Conservation (phyloP, 139 green algal genomes). For the Picochlorum costavermella region DNA sequence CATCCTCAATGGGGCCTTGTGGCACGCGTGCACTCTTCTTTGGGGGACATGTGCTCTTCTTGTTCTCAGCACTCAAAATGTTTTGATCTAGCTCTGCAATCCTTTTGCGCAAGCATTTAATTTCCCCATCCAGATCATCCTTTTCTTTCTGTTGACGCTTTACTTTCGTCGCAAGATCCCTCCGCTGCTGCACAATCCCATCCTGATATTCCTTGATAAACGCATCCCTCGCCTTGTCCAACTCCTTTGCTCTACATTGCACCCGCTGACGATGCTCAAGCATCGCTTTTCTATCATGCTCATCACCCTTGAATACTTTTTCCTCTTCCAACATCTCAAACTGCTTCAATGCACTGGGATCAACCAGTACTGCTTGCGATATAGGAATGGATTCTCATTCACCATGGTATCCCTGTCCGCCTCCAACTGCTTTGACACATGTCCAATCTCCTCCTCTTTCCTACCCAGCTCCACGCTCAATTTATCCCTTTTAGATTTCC, state of each 20-base stretch:
- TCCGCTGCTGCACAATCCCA: not conserved
- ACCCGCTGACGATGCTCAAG: slow-evolving; percentile 34
- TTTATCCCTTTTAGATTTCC: too few species aligned
- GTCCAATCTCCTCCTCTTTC: too few species aligned
- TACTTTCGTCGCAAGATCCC: not conserved
- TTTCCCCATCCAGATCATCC: slow-evolving; percentile 10
- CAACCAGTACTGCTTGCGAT: not conserved
- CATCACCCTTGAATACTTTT: slow-evolving; percentile 26
- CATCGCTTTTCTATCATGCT: slow-evolving; percentile 40
- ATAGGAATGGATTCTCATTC: not conserved
- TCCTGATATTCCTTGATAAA: slow-evolving; percentile 13
- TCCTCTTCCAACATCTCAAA: slow-evolving; percentile 32
- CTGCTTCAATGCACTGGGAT: slow-evolving; percentile 16
- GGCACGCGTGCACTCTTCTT: not conserved
- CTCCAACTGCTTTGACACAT: not conserved
- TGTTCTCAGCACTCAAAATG: not conserved
- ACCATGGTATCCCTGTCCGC: not conserved
- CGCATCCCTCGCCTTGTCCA: slow-evolving; percentile 18
- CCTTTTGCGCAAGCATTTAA: slow-evolving; percentile 8
- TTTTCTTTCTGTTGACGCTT: not conserved
- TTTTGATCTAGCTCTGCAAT: too few species aligned
- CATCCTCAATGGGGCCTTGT: slow-evolving; percentile 38
- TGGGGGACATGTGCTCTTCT: not conserved
- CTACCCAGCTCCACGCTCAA: too few species aligned
- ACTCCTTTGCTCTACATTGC: slow-evolving; percentile 20